Evolutionary conservation across 2,329 filamentous ascomycete species (phyloP).

Genomic region (Microdochium trichocladiopsis): DNA sequence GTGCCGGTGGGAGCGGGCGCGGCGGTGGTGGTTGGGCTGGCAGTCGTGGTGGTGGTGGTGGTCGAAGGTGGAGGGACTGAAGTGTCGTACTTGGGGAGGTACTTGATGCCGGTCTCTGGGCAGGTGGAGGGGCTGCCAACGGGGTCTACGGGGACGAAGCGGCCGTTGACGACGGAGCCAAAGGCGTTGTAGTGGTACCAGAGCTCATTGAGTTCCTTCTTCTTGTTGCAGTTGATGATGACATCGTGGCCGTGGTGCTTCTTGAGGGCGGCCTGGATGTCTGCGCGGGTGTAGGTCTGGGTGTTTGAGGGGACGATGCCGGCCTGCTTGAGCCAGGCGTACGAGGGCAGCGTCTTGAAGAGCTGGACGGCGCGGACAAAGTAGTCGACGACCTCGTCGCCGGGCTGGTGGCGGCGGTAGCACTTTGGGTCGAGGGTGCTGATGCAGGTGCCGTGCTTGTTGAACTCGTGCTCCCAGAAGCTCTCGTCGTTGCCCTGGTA

Average conservation of each 20-base stretch:
- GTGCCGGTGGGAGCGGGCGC: slow-evolving; percentile 27
- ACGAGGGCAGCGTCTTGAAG: slow-evolving; percentile 61
- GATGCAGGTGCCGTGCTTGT: slow-evolving; percentile 69
- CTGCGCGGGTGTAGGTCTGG: slow-evolving; percentile 49
- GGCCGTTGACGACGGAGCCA: slow-evolving; percentile 51
- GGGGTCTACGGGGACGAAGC: slow-evolving; percentile 48
- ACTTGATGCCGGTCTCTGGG: slow-evolving; percentile 54
- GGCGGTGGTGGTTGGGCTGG: slow-evolving; percentile 2
- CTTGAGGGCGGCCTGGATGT: slow-evolving; percentile 53
- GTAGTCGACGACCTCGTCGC: slow-evolving; percentile 62
- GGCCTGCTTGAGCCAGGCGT: slow-evolving; percentile 52
- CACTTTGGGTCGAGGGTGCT: slow-evolving; percentile 60
- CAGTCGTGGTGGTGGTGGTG: slow-evolving; percentile 16
- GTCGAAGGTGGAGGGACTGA: slow-evolving; percentile 16
- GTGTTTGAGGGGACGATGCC: slow-evolving; percentile 48
- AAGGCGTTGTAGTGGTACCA: slow-evolving; percentile 59
- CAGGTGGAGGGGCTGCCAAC: slow-evolving; percentile 52
- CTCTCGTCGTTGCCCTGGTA: slow-evolving; percentile 54
- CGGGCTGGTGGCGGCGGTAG: slow-evolving; percentile 52
- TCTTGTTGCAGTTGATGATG: slow-evolving; percentile 47
- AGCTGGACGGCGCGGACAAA: slow-evolving; percentile 59
- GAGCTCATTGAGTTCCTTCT: slow-evolving; percentile 40
- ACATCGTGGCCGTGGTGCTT: slow-evolving; percentile 45
- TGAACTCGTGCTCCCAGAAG: slow-evolving; percentile 71
- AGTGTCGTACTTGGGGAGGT: slow-evolving; percentile 46